These are phyloP conservation scores for Leishmania major DNA, from an alignment of 208 protist species.

Conservation along the genomic window DNA sequence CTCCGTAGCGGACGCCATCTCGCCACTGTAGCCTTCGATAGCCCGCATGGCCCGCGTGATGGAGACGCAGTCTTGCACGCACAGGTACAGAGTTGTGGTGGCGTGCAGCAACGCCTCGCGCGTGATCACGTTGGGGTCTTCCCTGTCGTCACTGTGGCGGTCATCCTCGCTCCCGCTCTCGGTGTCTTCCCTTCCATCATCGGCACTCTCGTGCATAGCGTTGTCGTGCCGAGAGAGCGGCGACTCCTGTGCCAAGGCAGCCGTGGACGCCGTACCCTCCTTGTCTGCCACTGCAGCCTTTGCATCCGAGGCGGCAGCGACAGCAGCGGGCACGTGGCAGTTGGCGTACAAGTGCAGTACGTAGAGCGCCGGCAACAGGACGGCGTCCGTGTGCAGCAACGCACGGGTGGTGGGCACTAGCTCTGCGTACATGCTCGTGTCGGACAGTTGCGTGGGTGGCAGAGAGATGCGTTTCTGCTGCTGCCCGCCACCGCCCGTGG, in stretches of 20 bases:
- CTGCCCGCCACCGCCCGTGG: not conserved
- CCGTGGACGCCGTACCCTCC: not conserved
- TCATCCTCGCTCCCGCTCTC: conserved; percentile 4
- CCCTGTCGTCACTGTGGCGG: conserved; percentile 14
- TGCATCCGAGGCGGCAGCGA: not conserved
- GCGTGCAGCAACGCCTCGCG: conserved; percentile 58
- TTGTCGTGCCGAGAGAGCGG: not conserved
- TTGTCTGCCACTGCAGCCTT: not conserved
- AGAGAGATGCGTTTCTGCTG: conserved; percentile 4
- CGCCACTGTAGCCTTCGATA: conserved; percentile 7
- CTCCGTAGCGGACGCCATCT: not conserved
- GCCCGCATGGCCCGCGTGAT: conserved; percentile 34
- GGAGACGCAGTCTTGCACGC: conserved; percentile 46
- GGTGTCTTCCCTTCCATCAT: not conserved
- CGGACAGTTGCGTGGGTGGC: conserved; percentile 30
- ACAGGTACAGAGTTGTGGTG: conserved; percentile 64
- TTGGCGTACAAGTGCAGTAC: conserved; percentile 43
- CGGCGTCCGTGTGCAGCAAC: conserved; percentile 74
- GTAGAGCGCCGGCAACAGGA: conserved; percentile 66
- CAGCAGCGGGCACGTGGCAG: conserved; percentile 1
- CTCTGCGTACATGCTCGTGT: conserved; percentile 33
- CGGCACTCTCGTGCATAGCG: not conserved
- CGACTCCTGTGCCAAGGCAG: not conserved
- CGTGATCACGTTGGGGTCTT: conserved; percentile 23
- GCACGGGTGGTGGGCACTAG: conserved; percentile 52